A percentile compares a stretch with the other conserved stretches of the same genome.
Conservation (phyloP, 202 grass and related monocot species). For the Zizania palustris region DNA sequence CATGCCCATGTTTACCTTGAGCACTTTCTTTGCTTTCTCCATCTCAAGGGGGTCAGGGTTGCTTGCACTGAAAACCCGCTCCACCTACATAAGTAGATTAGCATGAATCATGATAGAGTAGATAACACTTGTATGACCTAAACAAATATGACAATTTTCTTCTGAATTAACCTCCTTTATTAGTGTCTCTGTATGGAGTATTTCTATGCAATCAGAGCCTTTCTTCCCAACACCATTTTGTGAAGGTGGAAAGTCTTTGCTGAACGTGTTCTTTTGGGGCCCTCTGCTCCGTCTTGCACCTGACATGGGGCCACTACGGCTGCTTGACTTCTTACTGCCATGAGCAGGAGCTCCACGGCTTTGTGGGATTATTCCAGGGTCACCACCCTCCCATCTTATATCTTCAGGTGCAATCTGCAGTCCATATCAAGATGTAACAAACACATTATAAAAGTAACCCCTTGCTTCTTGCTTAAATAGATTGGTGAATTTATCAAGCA, state of each 20-base stretch:
- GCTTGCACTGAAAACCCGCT: slow-evolving; percentile 54
- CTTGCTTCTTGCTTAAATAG: slow-evolving; percentile 1
- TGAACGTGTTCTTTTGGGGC: slow-evolving; percentile 52
- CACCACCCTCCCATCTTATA: slow-evolving; percentile 70
- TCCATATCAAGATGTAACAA: slow-evolving; percentile 20
- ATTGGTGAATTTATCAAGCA: background rate
- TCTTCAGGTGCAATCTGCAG: slow-evolving; percentile 69
- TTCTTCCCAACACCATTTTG: slow-evolving; percentile 72
- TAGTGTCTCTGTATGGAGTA: slow-evolving; percentile 61
- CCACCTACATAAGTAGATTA: slow-evolving; percentile 45
- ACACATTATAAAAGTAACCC: slow-evolving; percentile 13
- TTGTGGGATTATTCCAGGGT: slow-evolving; percentile 49
- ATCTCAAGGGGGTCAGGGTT: slow-evolving; percentile 59
- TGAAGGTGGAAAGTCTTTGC: slow-evolving; percentile 51
- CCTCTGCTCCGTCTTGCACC: slow-evolving; percentile 60
- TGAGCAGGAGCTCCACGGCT: slow-evolving; percentile 30
- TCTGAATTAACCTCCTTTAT: slow-evolving; percentile 61
- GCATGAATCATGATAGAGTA: slow-evolving; percentile 7
- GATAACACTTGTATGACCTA: background rate
- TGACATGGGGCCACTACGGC: slow-evolving; percentile 44
- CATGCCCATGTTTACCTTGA: slow-evolving; percentile 52
- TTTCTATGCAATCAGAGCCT: slow-evolving; percentile 56
- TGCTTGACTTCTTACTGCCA: slow-evolving; percentile 59
- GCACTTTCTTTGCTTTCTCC: slow-evolving; percentile 67
- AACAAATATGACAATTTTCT: slow-evolving; percentile 21